Evolutionary conservation across 129 eudicot genomes (phyloP).

Genomic region (Silybum marianum): DNA sequence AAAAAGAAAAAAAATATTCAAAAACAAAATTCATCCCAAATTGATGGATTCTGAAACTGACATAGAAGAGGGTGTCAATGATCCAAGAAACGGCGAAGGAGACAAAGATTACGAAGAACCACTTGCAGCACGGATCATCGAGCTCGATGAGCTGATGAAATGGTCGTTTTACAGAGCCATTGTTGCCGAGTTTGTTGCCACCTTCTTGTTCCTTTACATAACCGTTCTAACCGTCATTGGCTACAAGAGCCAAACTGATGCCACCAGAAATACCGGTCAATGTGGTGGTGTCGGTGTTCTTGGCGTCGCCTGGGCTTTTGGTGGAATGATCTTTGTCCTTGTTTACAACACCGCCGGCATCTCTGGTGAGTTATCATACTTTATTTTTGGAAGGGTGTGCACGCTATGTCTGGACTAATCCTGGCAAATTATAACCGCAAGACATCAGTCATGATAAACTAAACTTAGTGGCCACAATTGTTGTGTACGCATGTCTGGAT

Average conservation of each 20-base stretch:
- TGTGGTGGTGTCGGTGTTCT: constrained; percentile 71
- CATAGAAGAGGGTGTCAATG: constrained; percentile 31
- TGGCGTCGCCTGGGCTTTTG: constrained; percentile 78
- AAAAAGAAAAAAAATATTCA: background rate
- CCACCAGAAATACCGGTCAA: background rate
- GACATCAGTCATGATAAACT: no score
- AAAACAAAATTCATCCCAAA: constrained; percentile 5
- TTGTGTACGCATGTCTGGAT: no score
- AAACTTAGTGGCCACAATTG: no score
- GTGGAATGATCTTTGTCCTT: constrained; percentile 73
- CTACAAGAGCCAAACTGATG: constrained; percentile 51
- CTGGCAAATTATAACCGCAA: no score
- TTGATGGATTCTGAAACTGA: constrained; percentile 33
- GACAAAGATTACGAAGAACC: constrained; percentile 52
- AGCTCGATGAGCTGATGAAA: constrained; percentile 43
- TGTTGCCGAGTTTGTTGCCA: constrained; percentile 59
- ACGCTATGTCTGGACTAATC: no score
- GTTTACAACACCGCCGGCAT: constrained; percentile 75
- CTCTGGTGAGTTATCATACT: constrained; percentile 47
- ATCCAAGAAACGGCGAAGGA: background rate
- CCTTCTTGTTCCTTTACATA: constrained; percentile 57
- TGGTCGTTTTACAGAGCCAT: constrained; percentile 74
- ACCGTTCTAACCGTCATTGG: constrained; percentile 60
- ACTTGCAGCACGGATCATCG: constrained; percentile 47
- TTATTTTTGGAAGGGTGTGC: no score